Base-by-base conservation (phyloP, 331 rosid species). In the Spiraea crenata region DNA sequence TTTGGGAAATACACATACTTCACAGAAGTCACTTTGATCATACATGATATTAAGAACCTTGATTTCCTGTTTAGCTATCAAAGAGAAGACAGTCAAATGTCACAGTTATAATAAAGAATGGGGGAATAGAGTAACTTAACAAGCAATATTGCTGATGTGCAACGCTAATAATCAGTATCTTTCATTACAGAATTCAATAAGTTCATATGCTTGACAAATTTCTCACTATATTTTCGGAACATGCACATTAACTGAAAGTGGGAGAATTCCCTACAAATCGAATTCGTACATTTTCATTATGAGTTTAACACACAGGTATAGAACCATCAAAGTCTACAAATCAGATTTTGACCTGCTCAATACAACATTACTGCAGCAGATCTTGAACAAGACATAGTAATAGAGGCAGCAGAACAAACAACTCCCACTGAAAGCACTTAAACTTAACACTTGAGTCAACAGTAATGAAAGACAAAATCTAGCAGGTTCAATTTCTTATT, bases 371-470 rank as follows among this genome's bases (percentile, higher is more conserved):
- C 16, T 60, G 38, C 7, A 13, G 46, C 38, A 19, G 65, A 60
- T 60, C n/a, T 38, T 13, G 15, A 59, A 35, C 25, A 10, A 16
- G 49, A 65, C 85, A 57, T 73, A 88, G 92, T 93, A 52, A 90
- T 96, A 8, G 90, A 93, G 55, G 93, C 96, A 2, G 96, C 91
- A 88, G 96, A 84, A 90, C 96, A 65, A 90, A 90, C 17, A 88
- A 76, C 82, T 90, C 93, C 96, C 96, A 92, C 40, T 45, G 49
- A 45, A 45, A 9, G 49, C 15, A 45, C 8, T 44, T 44, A 44
- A 45, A 45, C 49, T 9, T 9, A 45, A 45, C 12, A 45, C 63
- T 58, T 39, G n/a, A 58, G 13, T 17, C 16, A 14, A 58, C 13
- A 16, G 5, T 0, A 89, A 75, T 25, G 31, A 25, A 25, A 25